Percentiles rank a stretch among this genome's conserved stretches.
Evolutionary conservation across 164 flowering plant species (phyloP).

Genomic region (Piper longum): DNA sequence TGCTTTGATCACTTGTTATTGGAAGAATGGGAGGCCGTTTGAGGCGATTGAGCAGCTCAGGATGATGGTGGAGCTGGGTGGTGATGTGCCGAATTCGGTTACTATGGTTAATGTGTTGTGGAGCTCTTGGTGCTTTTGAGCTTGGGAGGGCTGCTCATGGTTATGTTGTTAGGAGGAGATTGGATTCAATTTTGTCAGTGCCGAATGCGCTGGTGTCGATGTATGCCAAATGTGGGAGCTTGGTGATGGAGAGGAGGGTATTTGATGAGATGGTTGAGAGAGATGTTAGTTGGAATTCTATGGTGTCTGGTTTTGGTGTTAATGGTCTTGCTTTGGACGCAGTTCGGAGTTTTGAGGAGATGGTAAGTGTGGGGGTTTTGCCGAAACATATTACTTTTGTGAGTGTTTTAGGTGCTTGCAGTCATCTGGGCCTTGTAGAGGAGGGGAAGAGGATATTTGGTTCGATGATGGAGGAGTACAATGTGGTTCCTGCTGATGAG

Average conservation of each 20-base stretch:
- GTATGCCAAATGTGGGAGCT: conserved; percentile 69
- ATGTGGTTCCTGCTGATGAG: conserved; percentile 4
- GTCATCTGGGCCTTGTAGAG: conserved; percentile 12
- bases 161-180: conserved; percentile 55
- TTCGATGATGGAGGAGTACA: conserved; percentile 4
- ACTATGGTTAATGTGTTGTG: conserved; percentile 82
- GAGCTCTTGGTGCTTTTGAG: conserved; percentile 51
- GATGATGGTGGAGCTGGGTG: conserved; percentile 36
- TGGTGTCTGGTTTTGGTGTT: conserved; percentile 11
- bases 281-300: conserved; percentile 14
- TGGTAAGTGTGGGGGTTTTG: conserved; percentile 4
- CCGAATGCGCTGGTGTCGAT: conserved; percentile 46
- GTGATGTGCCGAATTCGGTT: conserved; percentile 52
- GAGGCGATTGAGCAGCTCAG: conserved; percentile 63
- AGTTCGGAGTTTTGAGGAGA: conserved; percentile 5
- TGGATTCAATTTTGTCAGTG: conserved; percentile 53
- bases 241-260: conserved; percentile 30
- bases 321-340: conserved; percentile 12
- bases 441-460: conserved; percentile 8
- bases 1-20: conserved; percentile 77
- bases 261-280: conserved; percentile 18
- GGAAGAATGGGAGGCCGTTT: conserved; percentile 46
- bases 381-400: conserved; percentile 10
- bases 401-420: conserved; percentile 12
- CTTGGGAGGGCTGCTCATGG: conserved; percentile 64